A percentile compares a stretch with the other conserved stretches of the same genome.
Evolutionary conservation across 495 filamentous ascomycete genomes (phyloP).

Genomic region (Penicillium canariense): DNA sequence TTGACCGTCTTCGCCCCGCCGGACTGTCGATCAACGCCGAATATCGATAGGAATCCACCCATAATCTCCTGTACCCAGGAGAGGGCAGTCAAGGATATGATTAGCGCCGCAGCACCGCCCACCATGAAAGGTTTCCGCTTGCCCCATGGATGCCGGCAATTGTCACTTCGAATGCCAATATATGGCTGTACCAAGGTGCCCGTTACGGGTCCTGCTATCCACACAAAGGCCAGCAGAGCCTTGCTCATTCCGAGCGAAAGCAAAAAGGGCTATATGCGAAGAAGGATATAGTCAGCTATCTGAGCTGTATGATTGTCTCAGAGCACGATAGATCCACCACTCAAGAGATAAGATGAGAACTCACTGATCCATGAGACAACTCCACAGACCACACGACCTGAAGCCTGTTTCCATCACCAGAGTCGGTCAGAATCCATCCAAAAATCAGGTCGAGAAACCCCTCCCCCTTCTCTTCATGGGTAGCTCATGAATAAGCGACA

Average conservation of each 20-base stretch:
- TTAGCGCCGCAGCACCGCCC: slow-evolving; percentile 67
- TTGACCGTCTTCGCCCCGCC: slow-evolving; percentile 55
- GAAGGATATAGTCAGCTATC: neutral
- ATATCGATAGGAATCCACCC: slow-evolving; percentile 63
- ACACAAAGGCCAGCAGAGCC: slow-evolving; percentile 86
- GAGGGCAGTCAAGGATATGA: slow-evolving; percentile 68
- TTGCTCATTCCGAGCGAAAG: slow-evolving; percentile 87
- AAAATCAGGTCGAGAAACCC: neutral
- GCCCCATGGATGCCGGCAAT: slow-evolving; percentile 75
- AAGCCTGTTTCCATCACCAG: slow-evolving; percentile 44
- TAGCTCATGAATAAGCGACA: neutral
- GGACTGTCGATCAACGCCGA: slow-evolving; percentile 65
- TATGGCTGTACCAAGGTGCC: slow-evolving; percentile 91
- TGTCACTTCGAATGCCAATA: slow-evolving; percentile 86
- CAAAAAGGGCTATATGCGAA: slow-evolving; percentile 51
- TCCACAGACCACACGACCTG: slow-evolving; percentile 96
- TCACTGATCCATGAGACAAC: slow-evolving; percentile 76
- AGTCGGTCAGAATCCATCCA: neutral
- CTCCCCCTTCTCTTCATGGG: neutral
- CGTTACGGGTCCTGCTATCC: slow-evolving; percentile 88
- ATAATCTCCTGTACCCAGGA: slow-evolving; percentile 83
- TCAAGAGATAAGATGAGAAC: slow-evolving; percentile 16
- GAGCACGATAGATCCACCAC: neutral
- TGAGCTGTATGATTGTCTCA: neutral
- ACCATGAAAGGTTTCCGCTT: slow-evolving; percentile 89